Base-by-base conservation (phyloP, 257 asterid genomes). In the Fraxinus americana region DNA sequence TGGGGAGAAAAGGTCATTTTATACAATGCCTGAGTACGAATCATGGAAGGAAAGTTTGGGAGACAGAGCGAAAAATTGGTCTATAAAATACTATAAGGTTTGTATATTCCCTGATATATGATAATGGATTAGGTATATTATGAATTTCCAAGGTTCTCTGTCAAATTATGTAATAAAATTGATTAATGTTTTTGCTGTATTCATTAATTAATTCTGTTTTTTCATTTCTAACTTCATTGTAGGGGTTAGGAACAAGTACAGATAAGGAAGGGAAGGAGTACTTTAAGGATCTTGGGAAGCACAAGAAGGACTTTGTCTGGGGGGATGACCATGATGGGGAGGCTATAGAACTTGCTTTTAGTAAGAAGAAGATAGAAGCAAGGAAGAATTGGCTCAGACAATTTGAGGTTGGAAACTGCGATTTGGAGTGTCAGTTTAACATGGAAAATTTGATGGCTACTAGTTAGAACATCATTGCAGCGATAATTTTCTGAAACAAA, bases 221-320 rank as follows among this genome's bases (percentile, higher is more conserved):
- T 57, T 43, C 72, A 69, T 70, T 27, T 78, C 34, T 76, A 65
- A 17, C 78, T n/a, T 72, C 70, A 35, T 81, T 80, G 74, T 81
- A 96, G 99, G 99, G 99, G 92, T 83, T 96, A 93, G 99, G 99
- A 77, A 92, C 97, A 30, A 93, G 99, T 86, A 93, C 98, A 4
- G 85, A 90, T 72, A 85, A 90, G 76, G 99, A 96, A 91, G 99
- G 90, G 4, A 92, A 92, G 78, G 98, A 93, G 89, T 96, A 96
- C 85, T 96, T 96, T 76, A 82, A 85, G 78, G 96, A 86, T 79
- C 93, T 96, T 83, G 87, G 70, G 27, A 90, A 80, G 84, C 97
- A 96, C 88, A 96, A 88, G 88, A 96, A 96, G 80, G 98, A 96
- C 82, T 93, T 93, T 71, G 63, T 90, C 29, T 96, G 97, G 97